Conservation (phyloP, 345 rosid species). For the Nasturtium officinale region DNA sequence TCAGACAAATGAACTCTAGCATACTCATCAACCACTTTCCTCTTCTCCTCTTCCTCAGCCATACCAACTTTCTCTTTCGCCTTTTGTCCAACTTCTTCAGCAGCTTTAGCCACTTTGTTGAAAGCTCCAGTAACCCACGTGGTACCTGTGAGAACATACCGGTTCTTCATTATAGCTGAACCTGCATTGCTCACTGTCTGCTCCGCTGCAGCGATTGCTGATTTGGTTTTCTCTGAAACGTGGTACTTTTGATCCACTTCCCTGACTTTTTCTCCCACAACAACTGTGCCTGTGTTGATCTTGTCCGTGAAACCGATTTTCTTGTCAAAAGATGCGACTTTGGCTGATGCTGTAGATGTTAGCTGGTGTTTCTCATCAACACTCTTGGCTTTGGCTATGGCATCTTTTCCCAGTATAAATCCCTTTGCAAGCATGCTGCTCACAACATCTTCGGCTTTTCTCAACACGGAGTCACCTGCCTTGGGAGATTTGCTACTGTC, state of each 20-base stretch:
- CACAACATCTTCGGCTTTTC: slow-evolving; percentile 90
- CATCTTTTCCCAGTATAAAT: slow-evolving; percentile 83
- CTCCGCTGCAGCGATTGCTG: slow-evolving; percentile 86
- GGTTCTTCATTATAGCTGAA: slow-evolving; percentile 91
- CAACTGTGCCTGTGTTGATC: slow-evolving; percentile 71
- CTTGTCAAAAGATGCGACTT: slow-evolving; percentile 81
- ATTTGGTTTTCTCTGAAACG: slow-evolving; percentile 92
- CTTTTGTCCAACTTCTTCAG: slow-evolving; percentile 95
- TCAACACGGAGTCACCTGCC: slow-evolving; percentile 67
- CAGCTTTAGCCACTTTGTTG: slow-evolving; percentile 84
- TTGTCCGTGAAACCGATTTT: slow-evolving; percentile 83
- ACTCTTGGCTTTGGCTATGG: slow-evolving; percentile 80
- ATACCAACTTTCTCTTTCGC: slow-evolving; percentile 83
- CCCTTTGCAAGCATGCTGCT: slow-evolving; percentile 95
- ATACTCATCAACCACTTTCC: slow-evolving; percentile 82
- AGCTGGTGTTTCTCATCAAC: slow-evolving; percentile 90
- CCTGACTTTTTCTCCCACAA: slow-evolving; percentile 79
- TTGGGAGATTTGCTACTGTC: slow-evolving; percentile 48
- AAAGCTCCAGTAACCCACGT: slow-evolving; percentile 89
- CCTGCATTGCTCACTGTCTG: slow-evolving; percentile 85
- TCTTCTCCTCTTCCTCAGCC: slow-evolving; percentile 80
- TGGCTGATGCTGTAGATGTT: slow-evolving; percentile 86
- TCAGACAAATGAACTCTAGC: slow-evolving; percentile 85
- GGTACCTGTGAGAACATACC: slow-evolving; percentile 73
- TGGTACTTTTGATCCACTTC: slow-evolving; percentile 94